phyloP scores from a whole-genome alignment of 345 rosid species.

The Citrus sp. region DNA sequence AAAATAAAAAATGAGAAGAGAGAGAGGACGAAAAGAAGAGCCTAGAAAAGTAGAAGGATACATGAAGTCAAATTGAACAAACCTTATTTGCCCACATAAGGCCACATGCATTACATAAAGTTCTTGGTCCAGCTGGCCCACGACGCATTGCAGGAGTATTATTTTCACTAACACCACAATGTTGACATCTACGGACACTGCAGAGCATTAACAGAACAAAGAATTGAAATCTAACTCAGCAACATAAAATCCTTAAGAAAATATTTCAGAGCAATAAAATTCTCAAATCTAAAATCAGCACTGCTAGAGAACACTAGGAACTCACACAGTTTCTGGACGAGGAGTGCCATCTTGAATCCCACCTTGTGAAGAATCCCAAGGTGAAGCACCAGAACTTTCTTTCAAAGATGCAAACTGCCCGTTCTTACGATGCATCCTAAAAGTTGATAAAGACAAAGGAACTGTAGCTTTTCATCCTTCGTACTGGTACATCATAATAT shows the following conservation, averaged over 20 bases:
- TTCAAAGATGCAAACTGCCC: slow-evolving; percentile 72
- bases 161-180: slow-evolving; percentile 68
- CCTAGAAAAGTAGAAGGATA: too few species aligned
- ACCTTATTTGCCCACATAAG: slow-evolving; percentile 95
- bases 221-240: not conserved
- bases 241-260: slow-evolving; percentile 1
- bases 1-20: too few species aligned
- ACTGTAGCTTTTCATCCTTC: not conserved
- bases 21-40: too few species aligned
- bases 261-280: slow-evolving; percentile 3
- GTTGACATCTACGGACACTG: slow-evolving; percentile 58
- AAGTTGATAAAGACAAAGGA: slow-evolving; percentile 20
- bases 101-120: slow-evolving; percentile 78
- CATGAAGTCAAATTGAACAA: slow-evolving; percentile 4
- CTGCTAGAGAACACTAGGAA: slow-evolving; percentile 17
- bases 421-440: slow-evolving; percentile 71
- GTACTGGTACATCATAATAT: not conserved
- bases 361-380: slow-evolving; percentile 52
- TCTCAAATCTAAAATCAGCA: slow-evolving; percentile 9
- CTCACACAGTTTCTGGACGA: slow-evolving; percentile 59
- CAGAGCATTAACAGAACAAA: slow-evolving; percentile 14
- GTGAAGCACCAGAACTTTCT: slow-evolving; percentile 45
- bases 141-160: slow-evolving; percentile 84
- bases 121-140: slow-evolving; percentile 84
- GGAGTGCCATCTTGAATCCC: slow-evolving; percentile 43